Evolutionary conservation across 2,329 filamentous ascomycete species (phyloP), one percentile per base, ranked within the genome.

Genomic region (Coniella lustricola): DNA sequence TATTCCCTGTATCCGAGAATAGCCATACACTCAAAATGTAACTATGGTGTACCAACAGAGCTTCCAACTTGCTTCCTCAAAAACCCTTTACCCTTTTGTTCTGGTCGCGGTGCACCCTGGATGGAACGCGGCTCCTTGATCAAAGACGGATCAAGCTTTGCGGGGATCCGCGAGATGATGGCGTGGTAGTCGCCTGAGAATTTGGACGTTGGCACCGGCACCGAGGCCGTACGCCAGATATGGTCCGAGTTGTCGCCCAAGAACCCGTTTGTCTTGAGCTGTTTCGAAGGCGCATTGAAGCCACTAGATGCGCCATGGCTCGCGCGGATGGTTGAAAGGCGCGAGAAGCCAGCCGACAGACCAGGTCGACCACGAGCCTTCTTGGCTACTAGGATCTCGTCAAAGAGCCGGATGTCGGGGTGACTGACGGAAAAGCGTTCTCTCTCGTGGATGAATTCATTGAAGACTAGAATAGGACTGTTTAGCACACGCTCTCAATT

Each of bases 91-190:
- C 73, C 65, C n/a, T 71, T 70, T 48, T 73, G 71, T 50, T 79
- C 76, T 16, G 76, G 73, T 31, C 79, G 70, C 20, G 90, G 90
- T n/a, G 90, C 82, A 32, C 90, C 90, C 64, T 95, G 89, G 34
- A 95, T 91, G 54, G 87, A 82, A 50, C 90, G 79, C 25, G 90
- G 90, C 67, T 96, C 90, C 64, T 89, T 88, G 89, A 97, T 95
- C 40, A 96, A 72, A 13, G 82, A 79, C 3, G 84, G 78, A 59
- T 98, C 93, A 9, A 98, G 76, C 60, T 87, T 90, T 7, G 87
- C 82, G 4, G 93, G 93, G 33, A 87, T 82, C 56, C 81, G 70
- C 12, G 80, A 81, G 46, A 81, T 71, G 13, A 81, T 72, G 29
- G 73, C 67, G 50, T 75, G 73, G 65, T 85, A 85, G 56, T 83